Conservation (phyloP, 2,329 filamentous ascomycete species). For the Ophiosphaerella herpotricha region DNA sequence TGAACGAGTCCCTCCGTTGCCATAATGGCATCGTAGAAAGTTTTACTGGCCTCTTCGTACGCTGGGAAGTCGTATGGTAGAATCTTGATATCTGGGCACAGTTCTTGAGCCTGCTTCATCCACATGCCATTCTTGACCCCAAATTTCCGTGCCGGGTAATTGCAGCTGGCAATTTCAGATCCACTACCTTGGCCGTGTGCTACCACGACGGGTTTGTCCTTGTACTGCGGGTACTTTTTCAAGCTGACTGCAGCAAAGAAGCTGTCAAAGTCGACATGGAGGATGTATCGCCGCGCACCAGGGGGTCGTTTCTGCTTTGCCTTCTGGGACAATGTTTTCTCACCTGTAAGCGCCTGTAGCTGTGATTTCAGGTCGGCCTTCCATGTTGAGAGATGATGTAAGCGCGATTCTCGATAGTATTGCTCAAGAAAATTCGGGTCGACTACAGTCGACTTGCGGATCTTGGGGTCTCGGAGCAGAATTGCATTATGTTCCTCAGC, state of each 20-base stretch:
- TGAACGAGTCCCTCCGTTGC: conserved; percentile 82
- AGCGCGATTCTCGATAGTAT: conserved; percentile 90
- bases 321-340: conserved; percentile 63
- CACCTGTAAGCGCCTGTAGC: conserved; percentile 78
- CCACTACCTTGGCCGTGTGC: conserved; percentile 84
- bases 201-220: conserved; percentile 81
- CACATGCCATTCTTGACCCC: conserved; percentile 99
- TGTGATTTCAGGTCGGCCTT: conserved; percentile 91
- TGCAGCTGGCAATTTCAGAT: conserved; percentile 96
- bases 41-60: conserved; percentile 87
- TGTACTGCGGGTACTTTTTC: conserved; percentile 74
- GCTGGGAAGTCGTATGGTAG: conserved; percentile 94
- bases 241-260: conserved; percentile 95
- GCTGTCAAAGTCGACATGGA: conserved; percentile 97
- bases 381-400: conserved; percentile 96
- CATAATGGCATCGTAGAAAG: conserved; percentile 86
- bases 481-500: conserved; percentile 92
- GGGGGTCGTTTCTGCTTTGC: conserved; percentile 59
- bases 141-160: conserved; percentile 84
- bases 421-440: conserved; percentile 94
- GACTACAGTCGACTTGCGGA: conserved; percentile 86
- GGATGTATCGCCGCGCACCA: conserved; percentile 76
- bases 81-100: conserved; percentile 85
- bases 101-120: conserved; percentile 87
- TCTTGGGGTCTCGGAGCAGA: conserved; percentile 79